These are phyloP conservation scores for Arthrobotrys musiformis DNA, from an alignment of 2,329 filamentous ascomycete genomes.

Conservation along the genomic window DNA sequence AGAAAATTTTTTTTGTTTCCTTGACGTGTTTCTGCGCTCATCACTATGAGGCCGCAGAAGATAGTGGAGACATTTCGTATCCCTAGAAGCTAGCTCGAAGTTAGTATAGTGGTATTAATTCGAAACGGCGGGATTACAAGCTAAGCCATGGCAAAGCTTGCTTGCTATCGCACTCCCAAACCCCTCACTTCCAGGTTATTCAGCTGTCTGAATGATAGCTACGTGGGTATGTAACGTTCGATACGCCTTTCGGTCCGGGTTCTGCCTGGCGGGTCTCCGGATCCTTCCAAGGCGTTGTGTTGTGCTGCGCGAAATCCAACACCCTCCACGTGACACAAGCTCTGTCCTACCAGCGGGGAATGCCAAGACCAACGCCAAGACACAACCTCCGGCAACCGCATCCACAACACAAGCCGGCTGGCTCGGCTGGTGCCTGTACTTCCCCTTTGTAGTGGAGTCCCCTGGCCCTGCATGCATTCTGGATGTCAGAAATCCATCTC, in stretches of 20 bases:
- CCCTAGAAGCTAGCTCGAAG: too few relatives aligned
- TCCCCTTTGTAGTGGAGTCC: slow-evolving; percentile 12
- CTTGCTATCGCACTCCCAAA: too few relatives aligned
- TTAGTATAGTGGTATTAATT: too few relatives aligned
- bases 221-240: too few relatives aligned
- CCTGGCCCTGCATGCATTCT: slow-evolving; percentile 24
- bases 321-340: neutral
- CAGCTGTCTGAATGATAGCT: too few relatives aligned
- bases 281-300: neutral
- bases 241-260: too few relatives aligned
- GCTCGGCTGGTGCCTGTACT: neutral
- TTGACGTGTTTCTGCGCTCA: too few relatives aligned
- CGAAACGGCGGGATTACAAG: neutral
- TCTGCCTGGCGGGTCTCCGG: neutral
- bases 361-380: too few relatives aligned
- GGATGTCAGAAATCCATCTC: slow-evolving; percentile 26
- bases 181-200: too few relatives aligned
- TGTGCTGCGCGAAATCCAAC: neutral
- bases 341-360: too few relatives aligned
- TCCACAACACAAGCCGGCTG: neutral
- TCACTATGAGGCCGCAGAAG: too few relatives aligned
- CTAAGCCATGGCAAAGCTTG: neutral
- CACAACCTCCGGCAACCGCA: neutral
- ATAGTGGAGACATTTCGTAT: neutral
- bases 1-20: too few relatives aligned